Percentiles rank a stretch among this genome's conserved stretches.
Evolutionary conservation across 306 rosid species (phyloP).

Genomic region (Urtica urens): DNA sequence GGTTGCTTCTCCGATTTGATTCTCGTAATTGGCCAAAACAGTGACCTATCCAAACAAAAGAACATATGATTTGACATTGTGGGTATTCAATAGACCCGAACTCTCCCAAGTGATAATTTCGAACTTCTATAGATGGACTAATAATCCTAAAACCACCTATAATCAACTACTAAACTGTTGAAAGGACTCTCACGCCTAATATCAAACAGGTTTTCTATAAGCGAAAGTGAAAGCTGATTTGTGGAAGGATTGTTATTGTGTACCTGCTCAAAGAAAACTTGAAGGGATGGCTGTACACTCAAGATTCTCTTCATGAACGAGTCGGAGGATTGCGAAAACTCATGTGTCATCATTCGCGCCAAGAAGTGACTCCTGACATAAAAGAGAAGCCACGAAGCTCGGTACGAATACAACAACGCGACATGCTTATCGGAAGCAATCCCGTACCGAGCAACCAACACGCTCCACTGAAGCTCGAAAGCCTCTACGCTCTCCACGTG

Average conservation of each 20-base stretch:
- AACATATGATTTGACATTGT: neutral
- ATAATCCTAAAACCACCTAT: too few species aligned
- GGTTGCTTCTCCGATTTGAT: constrained; percentile 25
- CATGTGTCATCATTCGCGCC: constrained; percentile 42
- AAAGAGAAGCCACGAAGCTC: constrained; percentile 39
- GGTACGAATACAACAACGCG: constrained; percentile 31
- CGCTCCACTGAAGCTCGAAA: constrained; percentile 54
- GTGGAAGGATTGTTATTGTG: too few species aligned
- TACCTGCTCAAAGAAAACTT: constrained; percentile 53
- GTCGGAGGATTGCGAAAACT: constrained; percentile 41
- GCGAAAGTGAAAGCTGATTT: too few species aligned
- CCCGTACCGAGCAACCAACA: constrained; percentile 41
- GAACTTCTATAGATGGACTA: too few species aligned
- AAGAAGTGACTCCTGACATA: constrained; percentile 35
- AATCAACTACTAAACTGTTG: too few species aligned
- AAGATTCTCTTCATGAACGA: constrained; percentile 33
- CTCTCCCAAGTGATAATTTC: too few species aligned
- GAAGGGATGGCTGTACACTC: constrained; percentile 31
- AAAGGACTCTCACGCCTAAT: too few species aligned
- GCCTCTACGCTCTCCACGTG: constrained; percentile 44
- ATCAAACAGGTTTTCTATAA: too few species aligned
- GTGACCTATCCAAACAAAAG: constrained; percentile 24
- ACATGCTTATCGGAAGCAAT: constrained; percentile 47
- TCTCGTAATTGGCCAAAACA: constrained; percentile 23
- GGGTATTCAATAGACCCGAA: too few species aligned